Conservation (phyloP, 78 protist genomes). For the Dictyostelium purpureum region DNA sequence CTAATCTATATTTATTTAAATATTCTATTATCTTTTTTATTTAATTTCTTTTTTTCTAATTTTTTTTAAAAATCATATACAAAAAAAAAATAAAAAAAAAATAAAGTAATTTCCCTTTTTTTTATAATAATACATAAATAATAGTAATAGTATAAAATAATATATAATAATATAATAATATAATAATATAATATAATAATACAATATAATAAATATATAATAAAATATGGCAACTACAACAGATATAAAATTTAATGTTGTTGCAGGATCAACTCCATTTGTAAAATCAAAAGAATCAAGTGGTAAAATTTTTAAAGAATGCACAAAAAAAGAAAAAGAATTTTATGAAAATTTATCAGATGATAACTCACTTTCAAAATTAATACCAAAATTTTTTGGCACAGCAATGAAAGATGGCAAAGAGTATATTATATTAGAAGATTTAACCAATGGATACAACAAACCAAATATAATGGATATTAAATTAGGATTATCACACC, state of each 20-base stretch:
- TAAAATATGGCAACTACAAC: too few relatives aligned
- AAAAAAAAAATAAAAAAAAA: too few relatives aligned
- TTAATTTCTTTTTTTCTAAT: too few relatives aligned
- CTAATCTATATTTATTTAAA: too few relatives aligned
- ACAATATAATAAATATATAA: too few relatives aligned
- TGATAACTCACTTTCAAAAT: not conserved
- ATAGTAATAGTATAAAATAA: too few relatives aligned
- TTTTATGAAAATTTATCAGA: constrained; percentile 16
- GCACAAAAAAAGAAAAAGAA: constrained; percentile 10
- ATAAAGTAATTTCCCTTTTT: too few relatives aligned
- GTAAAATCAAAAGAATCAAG: constrained; percentile 5
- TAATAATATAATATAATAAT: too few relatives aligned
- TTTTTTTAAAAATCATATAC: too few relatives aligned
- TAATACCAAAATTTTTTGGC: constrained; percentile 52
- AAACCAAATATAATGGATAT: constrained; percentile 67
- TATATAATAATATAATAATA: too few relatives aligned
- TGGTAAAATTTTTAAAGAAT: constrained; percentile 39
- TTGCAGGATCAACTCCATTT: constrained; percentile 72
- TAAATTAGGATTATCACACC: constrained; percentile 61
- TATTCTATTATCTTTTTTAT: too few relatives aligned
- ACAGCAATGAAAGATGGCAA: not conserved
- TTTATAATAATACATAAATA: too few relatives aligned
- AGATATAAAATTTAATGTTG: constrained; percentile 28
- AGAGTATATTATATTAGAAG: constrained; percentile 35
- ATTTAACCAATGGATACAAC: constrained; percentile 32